Percentiles rank a stretch among this genome's conserved stretches.
phyloP scores from a whole-genome alignment of 495 filamentous ascomycete species.

The Annulohypoxylon moriforme region DNA sequence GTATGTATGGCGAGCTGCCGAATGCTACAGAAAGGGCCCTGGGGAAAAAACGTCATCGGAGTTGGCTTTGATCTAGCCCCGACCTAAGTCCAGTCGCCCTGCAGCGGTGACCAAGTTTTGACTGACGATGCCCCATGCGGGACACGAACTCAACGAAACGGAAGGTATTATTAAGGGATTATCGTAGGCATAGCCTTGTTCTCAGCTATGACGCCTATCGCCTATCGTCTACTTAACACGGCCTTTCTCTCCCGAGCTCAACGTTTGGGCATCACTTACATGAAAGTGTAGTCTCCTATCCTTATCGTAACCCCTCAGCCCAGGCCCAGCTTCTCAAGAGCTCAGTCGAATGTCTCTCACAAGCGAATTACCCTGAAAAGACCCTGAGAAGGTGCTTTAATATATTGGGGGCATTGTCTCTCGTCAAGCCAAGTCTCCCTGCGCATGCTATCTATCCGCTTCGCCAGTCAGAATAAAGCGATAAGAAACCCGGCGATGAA shows the following conservation, averaged over 20 bases:
- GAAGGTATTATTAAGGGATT: neutral
- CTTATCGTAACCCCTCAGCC: conserved; percentile 1
- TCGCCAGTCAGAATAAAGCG: conserved; percentile 11
- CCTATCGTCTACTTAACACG: conserved; percentile 6
- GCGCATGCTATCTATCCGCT: conserved; percentile 1
- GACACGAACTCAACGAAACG: conserved; percentile 10
- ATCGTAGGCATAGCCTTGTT: conserved; percentile 5
- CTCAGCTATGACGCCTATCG: neutral
- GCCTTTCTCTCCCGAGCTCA: conserved; percentile 1
- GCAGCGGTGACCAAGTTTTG: conserved; percentile 8
- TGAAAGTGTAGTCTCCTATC: neutral
- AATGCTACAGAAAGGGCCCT: conserved; percentile 21
- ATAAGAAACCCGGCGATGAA: conserved; percentile 22
- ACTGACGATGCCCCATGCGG: conserved; percentile 7
- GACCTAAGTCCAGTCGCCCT: conserved; percentile 1
- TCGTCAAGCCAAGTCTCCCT: conserved; percentile 6
- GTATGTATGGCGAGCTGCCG: conserved; percentile 19
- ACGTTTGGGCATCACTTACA: conserved; percentile 20
- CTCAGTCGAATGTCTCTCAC: neutral
- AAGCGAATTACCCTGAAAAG: conserved; percentile 6
- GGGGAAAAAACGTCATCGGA: conserved; percentile 33
- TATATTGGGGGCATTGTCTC: conserved; percentile 20
- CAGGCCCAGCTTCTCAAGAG: conserved; percentile 1
- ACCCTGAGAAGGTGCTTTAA: conserved; percentile 9
- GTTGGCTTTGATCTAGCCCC: conserved; percentile 24